These are phyloP conservation scores for Russula foetens DNA, from an alignment of 768 basidiomycete genomes.

Conservation along the genomic window DNA sequence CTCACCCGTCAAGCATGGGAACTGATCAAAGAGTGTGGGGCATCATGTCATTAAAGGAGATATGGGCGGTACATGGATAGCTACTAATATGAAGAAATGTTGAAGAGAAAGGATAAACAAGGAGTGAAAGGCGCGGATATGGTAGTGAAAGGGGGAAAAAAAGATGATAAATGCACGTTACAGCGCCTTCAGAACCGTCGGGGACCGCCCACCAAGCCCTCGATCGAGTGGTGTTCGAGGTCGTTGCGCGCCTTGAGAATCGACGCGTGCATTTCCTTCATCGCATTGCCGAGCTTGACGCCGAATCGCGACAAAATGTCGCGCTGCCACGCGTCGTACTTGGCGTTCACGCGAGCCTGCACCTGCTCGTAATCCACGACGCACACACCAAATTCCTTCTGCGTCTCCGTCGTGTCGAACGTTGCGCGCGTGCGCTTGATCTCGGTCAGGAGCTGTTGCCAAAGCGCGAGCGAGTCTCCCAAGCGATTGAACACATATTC, in stretches of 20 bases:
- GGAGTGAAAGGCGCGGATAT: not conserved
- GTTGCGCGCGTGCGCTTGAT: slow-evolving; percentile 96
- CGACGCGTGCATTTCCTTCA: slow-evolving; percentile 96
- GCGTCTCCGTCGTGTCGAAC: slow-evolving; percentile 94
- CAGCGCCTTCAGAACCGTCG: slow-evolving; percentile 39
- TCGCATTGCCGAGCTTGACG: slow-evolving; percentile 83
- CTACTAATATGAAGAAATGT: not conserved
- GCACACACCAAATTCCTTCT: slow-evolving; percentile 86
- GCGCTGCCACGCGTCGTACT: slow-evolving; percentile 97
- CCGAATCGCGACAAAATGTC: slow-evolving; percentile 93
- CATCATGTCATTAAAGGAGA: slow-evolving; percentile 17
- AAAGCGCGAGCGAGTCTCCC: slow-evolving; percentile 86
- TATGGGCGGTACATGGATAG: slow-evolving; percentile 17
- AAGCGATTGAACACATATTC: slow-evolving; percentile 95
- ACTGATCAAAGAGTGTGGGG: not conserved
- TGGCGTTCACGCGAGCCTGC: slow-evolving; percentile 93
- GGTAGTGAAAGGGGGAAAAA: not conserved
- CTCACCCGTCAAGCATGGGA: not conserved
- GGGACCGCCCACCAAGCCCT: slow-evolving; percentile 59
- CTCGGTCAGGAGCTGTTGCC: slow-evolving; percentile 94
- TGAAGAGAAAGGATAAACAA: not conserved
- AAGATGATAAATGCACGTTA: not conserved
- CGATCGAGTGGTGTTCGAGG: slow-evolving; percentile 93
- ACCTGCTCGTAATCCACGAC: slow-evolving; percentile 98
- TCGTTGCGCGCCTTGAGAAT: slow-evolving; percentile 93